Conservation (phyloP, 208 protist genomes). For the Leishmania guyanensis region DNA sequence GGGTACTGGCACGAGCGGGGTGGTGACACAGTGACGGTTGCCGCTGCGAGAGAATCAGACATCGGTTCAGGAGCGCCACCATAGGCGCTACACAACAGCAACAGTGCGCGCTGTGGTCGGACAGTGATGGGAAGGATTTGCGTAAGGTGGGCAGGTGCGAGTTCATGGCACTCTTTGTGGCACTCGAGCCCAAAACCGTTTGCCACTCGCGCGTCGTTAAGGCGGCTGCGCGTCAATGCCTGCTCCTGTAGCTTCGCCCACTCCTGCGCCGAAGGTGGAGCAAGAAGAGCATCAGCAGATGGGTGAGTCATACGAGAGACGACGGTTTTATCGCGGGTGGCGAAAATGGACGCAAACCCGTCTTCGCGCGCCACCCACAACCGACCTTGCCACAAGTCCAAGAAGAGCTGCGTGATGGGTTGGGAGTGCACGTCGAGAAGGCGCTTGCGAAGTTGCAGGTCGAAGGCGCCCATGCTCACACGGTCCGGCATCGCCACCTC, state of each 20-base stretch:
- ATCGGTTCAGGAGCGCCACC: neutral
- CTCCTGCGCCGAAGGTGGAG: slow-evolving; percentile 43
- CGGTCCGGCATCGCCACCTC: slow-evolving; percentile 34
- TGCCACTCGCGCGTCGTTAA: slow-evolving; percentile 9
- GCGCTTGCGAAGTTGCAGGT: slow-evolving; percentile 46
- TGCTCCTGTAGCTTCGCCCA: slow-evolving; percentile 51
- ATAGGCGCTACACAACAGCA: slow-evolving; percentile 20
- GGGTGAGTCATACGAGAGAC: slow-evolving; percentile 76
- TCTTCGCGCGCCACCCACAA: slow-evolving; percentile 82
- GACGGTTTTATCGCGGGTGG: slow-evolving; percentile 61
- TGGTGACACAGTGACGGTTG: neutral
- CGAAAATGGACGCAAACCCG: slow-evolving; percentile 74
- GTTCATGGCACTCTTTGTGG: slow-evolving; percentile 61
- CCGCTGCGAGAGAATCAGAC: neutral
- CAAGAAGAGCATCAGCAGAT: slow-evolving; percentile 52
- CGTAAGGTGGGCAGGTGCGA: slow-evolving; percentile 57
- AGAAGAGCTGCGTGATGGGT: slow-evolving; percentile 65
- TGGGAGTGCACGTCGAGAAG: slow-evolving; percentile 80
- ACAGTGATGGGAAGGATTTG: slow-evolving; percentile 48
- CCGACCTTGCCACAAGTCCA: slow-evolving; percentile 51
- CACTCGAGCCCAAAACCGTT: slow-evolving; percentile 44
- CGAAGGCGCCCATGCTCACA: slow-evolving; percentile 42
- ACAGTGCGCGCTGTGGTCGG: slow-evolving; percentile 34
- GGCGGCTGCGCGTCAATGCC: slow-evolving; percentile 9
- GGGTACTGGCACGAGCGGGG: neutral